Conservation (phyloP, 352 stramenopile genomes). For the Phytophthora idaei region DNA sequence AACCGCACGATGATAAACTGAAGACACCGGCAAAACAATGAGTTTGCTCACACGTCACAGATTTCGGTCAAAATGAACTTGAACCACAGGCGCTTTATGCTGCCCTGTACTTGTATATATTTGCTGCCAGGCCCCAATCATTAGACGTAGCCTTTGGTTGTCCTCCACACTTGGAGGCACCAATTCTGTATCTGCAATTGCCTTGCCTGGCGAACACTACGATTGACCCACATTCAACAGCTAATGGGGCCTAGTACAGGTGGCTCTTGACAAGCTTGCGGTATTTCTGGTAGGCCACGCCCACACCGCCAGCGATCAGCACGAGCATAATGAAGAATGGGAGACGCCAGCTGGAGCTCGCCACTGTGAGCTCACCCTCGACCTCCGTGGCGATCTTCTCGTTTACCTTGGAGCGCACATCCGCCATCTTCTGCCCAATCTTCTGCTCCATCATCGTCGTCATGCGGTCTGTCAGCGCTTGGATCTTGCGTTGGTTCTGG, state of each 20-base stretch:
- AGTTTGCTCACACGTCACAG: constrained; percentile 18
- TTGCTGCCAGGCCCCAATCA: constrained; percentile 20
- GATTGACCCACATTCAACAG: constrained; percentile 26
- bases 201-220: constrained; percentile 25
- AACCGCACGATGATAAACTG: constrained; percentile 24
- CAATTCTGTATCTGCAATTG: constrained; percentile 10
- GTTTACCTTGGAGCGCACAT: constrained; percentile 65
- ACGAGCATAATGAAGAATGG: constrained; percentile 83
- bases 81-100: not conserved
- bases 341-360: constrained; percentile 71
- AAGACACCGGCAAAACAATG: not conserved
- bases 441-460: constrained; percentile 75
- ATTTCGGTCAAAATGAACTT: constrained; percentile 4
- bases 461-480: constrained; percentile 74
- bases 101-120: constrained; percentile 22
- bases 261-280: constrained; percentile 87
- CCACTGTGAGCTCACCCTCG: constrained; percentile 67
- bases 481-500: constrained; percentile 76
- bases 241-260: constrained; percentile 55
- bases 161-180: constrained; percentile 17
- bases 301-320: constrained; percentile 56
- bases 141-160: constrained; percentile 2
- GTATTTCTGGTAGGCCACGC: constrained; percentile 87
- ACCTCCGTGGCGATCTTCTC: constrained; percentile 74
- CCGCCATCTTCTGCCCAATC: constrained; percentile 69